Percentiles rank a stretch among this genome's conserved stretches.
phyloP scores from a whole-genome alignment of 768 basidiomycete species.

The Mycena vulgaris region DNA sequence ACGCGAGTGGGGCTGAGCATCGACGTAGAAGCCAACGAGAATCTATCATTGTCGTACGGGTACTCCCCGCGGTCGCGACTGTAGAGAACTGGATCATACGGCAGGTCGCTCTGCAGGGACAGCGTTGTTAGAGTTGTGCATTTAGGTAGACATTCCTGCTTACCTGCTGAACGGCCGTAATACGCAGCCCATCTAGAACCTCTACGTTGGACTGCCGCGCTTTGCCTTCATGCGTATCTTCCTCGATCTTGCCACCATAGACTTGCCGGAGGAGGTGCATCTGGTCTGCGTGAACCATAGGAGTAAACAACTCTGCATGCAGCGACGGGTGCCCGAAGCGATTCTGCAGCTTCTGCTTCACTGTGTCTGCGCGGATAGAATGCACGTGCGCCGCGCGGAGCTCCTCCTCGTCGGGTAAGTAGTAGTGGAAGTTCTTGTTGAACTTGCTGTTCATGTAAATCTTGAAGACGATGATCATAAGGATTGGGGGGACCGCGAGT shows the following conservation, averaged over 20 bases:
- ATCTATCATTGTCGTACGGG: constrained; percentile 71
- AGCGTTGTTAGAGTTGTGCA: constrained; percentile 16
- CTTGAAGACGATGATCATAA: constrained; percentile 82
- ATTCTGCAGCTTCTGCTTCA: constrained; percentile 75
- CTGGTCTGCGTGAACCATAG: constrained; percentile 69
- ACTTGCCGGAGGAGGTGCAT: constrained; percentile 30
- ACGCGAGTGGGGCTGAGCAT: constrained; percentile 28
- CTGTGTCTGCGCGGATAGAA: constrained; percentile 71
- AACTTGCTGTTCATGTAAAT: constrained; percentile 74
- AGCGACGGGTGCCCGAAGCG: constrained; percentile 91
- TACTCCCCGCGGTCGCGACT: constrained; percentile 72
- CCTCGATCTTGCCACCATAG: constrained; percentile 33
- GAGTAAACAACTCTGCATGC: constrained; percentile 77
- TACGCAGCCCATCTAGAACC: constrained; percentile 41
- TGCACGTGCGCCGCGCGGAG: constrained; percentile 71
- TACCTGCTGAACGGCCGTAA: constrained; percentile 44
- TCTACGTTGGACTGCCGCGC: constrained; percentile 10
- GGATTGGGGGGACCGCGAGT: constrained; percentile 78
- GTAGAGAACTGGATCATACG: constrained; percentile 72
- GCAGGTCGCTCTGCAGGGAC: constrained; percentile 60
- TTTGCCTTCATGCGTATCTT: constrained; percentile 9
- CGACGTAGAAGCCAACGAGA: constrained; percentile 62
- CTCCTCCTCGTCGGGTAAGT: constrained; percentile 77
- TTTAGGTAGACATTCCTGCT: constrained; percentile 10
- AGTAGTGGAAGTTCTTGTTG: constrained; percentile 76